Evolutionary conservation across 2,329 filamentous ascomycete genomes (phyloP).

Genomic region (Capronia americana): DNA sequence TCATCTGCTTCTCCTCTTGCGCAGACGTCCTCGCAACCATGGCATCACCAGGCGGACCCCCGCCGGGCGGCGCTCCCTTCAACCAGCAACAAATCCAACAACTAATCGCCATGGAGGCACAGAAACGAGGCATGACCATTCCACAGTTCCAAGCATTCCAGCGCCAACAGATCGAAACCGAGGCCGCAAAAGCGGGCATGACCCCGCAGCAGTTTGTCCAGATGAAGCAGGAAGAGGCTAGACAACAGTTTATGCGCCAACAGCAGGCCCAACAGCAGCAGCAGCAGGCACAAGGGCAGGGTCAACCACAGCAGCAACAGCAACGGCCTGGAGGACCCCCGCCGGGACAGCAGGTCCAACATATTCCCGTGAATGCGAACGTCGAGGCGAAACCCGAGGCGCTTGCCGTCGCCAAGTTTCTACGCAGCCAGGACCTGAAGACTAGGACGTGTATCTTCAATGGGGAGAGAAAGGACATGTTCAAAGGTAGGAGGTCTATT

Average conservation of each 20-base stretch:
- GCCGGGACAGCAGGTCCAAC: slow-evolving; percentile 50
- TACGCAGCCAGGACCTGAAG: slow-evolving; percentile 85
- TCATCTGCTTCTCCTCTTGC: background rate
- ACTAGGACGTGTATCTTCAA: slow-evolving; percentile 89
- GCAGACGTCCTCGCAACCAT: slow-evolving; percentile 38
- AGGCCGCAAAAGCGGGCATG: slow-evolving; percentile 59
- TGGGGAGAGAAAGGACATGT: slow-evolving; percentile 97
- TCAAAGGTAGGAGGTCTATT: slow-evolving; percentile 70
- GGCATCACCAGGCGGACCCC: slow-evolving; percentile 40
- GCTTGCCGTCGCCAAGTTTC: slow-evolving; percentile 85
- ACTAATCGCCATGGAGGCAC: slow-evolving; percentile 65
- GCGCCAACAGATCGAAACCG: slow-evolving; percentile 53
- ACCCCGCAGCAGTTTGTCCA: slow-evolving; percentile 59
- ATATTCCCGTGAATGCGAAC: slow-evolving; percentile 55
- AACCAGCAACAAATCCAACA: slow-evolving; percentile 37
- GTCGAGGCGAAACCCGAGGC: slow-evolving; percentile 84
- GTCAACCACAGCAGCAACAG: slow-evolving; percentile 52
- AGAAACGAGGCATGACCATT: slow-evolving; percentile 82
- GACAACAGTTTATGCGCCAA: slow-evolving; percentile 50
- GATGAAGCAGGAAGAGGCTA: slow-evolving; percentile 50
- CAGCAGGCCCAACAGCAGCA: slow-evolving; percentile 44
- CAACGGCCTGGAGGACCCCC: slow-evolving; percentile 43
- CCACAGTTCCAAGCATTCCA: slow-evolving; percentile 72
- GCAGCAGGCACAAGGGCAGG: slow-evolving; percentile 44
- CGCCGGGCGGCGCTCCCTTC: slow-evolving; percentile 28